These are phyloP conservation scores for Elaeagnus macrophylla DNA, from an alignment of 306 rosid genomes.

Conservation along the genomic window DNA sequence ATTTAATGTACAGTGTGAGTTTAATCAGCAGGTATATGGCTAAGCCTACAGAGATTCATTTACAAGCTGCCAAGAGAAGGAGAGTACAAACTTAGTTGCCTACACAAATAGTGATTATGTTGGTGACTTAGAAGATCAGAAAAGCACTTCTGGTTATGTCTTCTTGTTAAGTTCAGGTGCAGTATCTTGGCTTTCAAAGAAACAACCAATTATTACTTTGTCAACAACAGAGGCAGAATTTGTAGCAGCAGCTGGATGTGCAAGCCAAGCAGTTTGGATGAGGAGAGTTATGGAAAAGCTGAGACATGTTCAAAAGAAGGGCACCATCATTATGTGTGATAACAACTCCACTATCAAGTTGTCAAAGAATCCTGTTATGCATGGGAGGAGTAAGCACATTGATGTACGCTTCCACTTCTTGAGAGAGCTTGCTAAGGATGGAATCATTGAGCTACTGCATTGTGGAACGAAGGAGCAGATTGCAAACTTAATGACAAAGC, in stretches of 20 bases:
- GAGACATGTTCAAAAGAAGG: not conserved
- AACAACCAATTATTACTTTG: not conserved
- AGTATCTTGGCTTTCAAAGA: not conserved
- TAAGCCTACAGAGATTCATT: not conserved
- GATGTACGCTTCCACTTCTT: not conserved
- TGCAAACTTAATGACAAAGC: not conserved
- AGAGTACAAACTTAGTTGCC: no score
- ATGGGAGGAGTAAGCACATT: no score
- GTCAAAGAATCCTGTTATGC: no score
- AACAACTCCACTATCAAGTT: no score
- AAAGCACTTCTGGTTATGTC: not conserved
- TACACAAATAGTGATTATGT: not conserved
- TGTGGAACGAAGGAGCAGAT: not conserved
- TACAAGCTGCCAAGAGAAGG: conserved; percentile 5
- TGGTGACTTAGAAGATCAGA: not conserved
- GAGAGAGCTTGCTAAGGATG: not conserved
- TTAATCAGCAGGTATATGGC: not conserved
- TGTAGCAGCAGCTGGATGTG: not conserved
- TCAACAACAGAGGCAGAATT: not conserved
- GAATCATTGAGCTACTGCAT: not conserved
- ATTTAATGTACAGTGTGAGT: no score
- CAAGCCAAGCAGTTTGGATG: not conserved
- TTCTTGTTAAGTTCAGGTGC: not conserved
- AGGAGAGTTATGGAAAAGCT: not conserved
- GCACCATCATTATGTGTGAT: not conserved